Conservation (phyloP, 2,329 filamentous ascomycete species). For the Fusarium nisikadoi region DNA sequence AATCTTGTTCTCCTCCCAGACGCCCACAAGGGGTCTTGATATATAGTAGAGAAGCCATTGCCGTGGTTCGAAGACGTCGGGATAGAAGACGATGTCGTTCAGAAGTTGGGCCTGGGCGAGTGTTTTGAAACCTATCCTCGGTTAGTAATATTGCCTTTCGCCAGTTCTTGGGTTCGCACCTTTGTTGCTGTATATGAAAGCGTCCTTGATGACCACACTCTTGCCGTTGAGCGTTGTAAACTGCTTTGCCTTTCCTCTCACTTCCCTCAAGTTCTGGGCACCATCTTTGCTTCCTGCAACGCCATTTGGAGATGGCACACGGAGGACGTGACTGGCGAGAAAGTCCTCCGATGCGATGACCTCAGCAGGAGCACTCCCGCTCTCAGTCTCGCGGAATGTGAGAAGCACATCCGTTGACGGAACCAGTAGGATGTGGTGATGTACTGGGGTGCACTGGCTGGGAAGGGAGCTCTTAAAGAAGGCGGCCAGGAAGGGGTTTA, state of each 20-base stretch:
- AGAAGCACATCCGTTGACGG: constrained; percentile 93
- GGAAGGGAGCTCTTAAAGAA: constrained; percentile 97
- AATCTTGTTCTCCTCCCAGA: constrained; percentile 80
- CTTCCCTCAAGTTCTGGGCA: constrained; percentile 78
- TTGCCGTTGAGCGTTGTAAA: constrained; percentile 92
- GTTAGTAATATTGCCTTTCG: constrained; percentile 37
- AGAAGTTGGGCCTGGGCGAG: constrained; percentile 90
- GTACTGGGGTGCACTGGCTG: constrained; percentile 88
- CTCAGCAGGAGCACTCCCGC: constrained; percentile 79
- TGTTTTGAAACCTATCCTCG: constrained; percentile 80
- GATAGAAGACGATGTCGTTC: constrained; percentile 86
- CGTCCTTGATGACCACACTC: constrained; percentile 94
- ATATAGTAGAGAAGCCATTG: constrained; percentile 99
- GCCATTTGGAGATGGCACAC: constrained; percentile 71
- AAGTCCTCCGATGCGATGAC: constrained; percentile 93
- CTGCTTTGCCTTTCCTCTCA: constrained; percentile 91
- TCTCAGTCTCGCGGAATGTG: constrained; percentile 87
- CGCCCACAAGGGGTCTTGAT: constrained; percentile 85
- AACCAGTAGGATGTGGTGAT: constrained; percentile 93
- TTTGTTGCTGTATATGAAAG: constrained; percentile 94
- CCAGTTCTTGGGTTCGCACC: constrained; percentile 60
- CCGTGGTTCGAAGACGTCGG: constrained; percentile 86
- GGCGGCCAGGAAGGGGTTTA: constrained; percentile 98
- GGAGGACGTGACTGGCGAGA: constrained; percentile 94
- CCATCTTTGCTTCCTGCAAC: constrained; percentile 66